Evolutionary conservation across 2,329 filamentous ascomycete species (phyloP), one percentile per base, ranked within the genome.

Genomic region (Exophiala viscosa): DNA sequence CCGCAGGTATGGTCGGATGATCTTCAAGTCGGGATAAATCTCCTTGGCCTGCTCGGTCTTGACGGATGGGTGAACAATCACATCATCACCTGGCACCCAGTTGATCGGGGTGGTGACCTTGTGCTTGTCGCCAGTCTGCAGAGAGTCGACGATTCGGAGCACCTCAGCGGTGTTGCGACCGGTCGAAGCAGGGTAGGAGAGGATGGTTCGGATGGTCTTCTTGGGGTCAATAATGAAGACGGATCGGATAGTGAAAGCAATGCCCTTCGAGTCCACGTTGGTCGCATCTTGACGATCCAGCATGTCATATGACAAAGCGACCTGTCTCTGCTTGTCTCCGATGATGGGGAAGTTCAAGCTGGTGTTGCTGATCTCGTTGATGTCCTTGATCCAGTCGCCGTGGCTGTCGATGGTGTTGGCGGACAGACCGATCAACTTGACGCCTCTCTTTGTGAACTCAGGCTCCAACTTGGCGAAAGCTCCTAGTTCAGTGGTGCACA

Each of bases 201-300:
- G 72, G 64, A 83, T 84, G 50, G 79, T 74, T 60, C 81, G 79
- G 66, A 84, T 83, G 56, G 75, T 82, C 76, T 83, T 83, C 72
- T 79, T 80, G 52, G 81, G 81, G 72, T 84, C 81, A 68, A 84
- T 82, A 69, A 83, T 71, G 72, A 84, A 84, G 65, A 84, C 81
- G 50, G 78, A 81, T 67, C 81, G 80, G 70, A 84, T 84, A 65
- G 81, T 84, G 69, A 84, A 83, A 45, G 81, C 80, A 49, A 74
- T 72, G 47, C 72, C 72, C 65, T 73, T 73, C 52, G 66, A 63
- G 57, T 74, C 72, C 43, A 74, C 69, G 59, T 74, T 74, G 47
- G 67, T 72, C 45, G 64, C 70, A 55, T 71, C 69, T 57, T 70
- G 68, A 38, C 67, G 64, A 54, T 71, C 69, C 35, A 70, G 44